Base-by-base conservation (phyloP, 768 basidiomycete genomes). In the Phlegmacium glaucopus region DNA sequence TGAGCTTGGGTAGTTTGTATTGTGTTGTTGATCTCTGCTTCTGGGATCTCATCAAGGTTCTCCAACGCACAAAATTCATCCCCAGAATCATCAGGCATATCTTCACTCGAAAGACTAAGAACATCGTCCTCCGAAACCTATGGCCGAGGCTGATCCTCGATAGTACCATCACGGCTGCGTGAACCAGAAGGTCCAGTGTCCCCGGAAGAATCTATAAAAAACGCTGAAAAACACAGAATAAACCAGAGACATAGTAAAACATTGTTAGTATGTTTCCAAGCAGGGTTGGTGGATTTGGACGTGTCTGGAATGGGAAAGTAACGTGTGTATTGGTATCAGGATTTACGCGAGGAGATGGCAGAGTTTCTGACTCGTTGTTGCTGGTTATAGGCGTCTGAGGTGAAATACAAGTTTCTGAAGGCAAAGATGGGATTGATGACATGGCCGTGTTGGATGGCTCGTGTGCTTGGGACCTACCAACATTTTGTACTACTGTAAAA, bases 361-460 rank as follows among this genome's bases (percentile, higher is more conserved):
- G 18, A 12, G 42, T 15, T 30, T 29, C 32, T 6, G 10, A n/a
- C n/a, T 22, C 9, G 42, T n/a, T n/a, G n/a, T 18, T 16, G 27
- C 28, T 22, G 34, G 6, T 12, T 17, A 8, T 11, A 25, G 18
- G 25, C 1, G 39, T 32, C 45, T 10, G 25, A 15, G 16, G 15
- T 34, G 45, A 26, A 10, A 25, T n/a, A 37, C 28, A 26, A 12
- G 50, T 26, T 34, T 50, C 48, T 27, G 49, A 39, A 44, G 17
- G 27, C n/a, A 54, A 46, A 7, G 59, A 61, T 9, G 57, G 50
- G 27, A 51, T 48, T 11, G 53, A 53, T 3, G 53, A 49, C 16
- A 48, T 42, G 16, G 43, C 35, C 12, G 42, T 29, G 32, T 34
- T n/a, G n/a, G 3, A 34, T 2, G 32, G 2, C 32, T 48, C 39